A percentile compares a stretch with the other conserved stretches of the same genome.
phyloP scores from a whole-genome alignment of 116 monocot genomes.

The Dioscorea cayenensis region DNA sequence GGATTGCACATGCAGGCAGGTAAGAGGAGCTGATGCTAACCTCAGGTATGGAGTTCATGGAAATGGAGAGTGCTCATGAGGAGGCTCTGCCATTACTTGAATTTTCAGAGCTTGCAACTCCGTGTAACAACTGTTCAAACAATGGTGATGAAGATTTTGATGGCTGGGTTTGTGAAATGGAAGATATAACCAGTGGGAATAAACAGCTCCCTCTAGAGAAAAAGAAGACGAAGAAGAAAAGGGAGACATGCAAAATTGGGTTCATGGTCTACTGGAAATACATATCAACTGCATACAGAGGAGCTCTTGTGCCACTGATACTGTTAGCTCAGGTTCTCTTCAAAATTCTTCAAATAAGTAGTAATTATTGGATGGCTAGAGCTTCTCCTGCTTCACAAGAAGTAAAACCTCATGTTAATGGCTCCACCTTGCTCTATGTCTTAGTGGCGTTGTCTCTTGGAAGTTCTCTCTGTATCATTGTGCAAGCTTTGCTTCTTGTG shows the following conservation, averaged over 20 bases:
- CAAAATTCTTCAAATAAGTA: constrained; percentile 54
- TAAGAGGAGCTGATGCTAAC: constrained; percentile 26
- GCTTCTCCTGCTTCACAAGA: constrained; percentile 47
- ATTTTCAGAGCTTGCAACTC: constrained; percentile 16
- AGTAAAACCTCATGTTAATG: constrained; percentile 33
- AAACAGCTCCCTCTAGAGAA: constrained; percentile 52
- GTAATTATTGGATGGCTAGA: constrained; percentile 83
- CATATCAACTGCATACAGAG: constrained; percentile 51
- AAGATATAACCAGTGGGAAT: constrained; percentile 25
- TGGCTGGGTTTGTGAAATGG: constrained; percentile 17
- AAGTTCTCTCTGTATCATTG: constrained; percentile 37
- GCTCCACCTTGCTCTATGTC: constrained; percentile 33
- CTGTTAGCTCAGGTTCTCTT: constrained; percentile 42
- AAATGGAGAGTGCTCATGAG: constrained; percentile 50
- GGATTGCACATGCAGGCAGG: constrained; percentile 44
- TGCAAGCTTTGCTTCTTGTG: constrained; percentile 36
- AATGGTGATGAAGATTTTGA: not conserved
- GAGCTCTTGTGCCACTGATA: constrained; percentile 58
- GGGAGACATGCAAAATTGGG: constrained; percentile 65
- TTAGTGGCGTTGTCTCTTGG: constrained; percentile 44
- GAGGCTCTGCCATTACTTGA: constrained; percentile 42
- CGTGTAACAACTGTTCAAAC: not conserved
- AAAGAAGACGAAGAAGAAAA: constrained; percentile 21
- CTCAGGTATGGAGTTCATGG: constrained; percentile 53
- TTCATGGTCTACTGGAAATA: constrained; percentile 69